Evolutionary conservation across 176 grass and related monocot species (phyloP), one percentile per base, ranked within the genome.

Genomic region (Pharus latifolius): DNA sequence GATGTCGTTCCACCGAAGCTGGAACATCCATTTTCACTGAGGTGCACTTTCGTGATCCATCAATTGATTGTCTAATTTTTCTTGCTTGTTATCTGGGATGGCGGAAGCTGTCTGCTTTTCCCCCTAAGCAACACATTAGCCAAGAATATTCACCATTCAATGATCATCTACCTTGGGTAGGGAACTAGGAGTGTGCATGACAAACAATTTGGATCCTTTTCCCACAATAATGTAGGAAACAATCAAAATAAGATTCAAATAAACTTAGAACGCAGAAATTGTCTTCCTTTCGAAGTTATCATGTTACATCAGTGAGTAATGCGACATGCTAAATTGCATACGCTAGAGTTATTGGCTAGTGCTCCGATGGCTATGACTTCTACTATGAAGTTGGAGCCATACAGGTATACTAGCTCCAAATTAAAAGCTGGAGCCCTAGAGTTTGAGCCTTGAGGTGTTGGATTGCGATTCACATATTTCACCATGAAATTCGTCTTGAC

Each of bases 1-100:
- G 82, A 91, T 70, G 63, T 76, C 51, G 85, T 96, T 69, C 92
- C 92, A 4, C 13, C 88, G 53, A 96, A 88, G 76, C 49, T 96
- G 49, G 82, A 91, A 69, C 75, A 83, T 38, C 76, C 38, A 43
- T 91, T 96, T 78, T 16, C 78, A 54, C 61, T 96, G 47, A 83
- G 88, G 88, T 96, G 69, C 48, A 26, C 24, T 55, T 82, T 82
- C 63, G 42, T 85, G 42, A 50, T 47, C 55, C 8, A 29, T 42
- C 49, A 11, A 54, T 10, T 49, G 22, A 63, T 16, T 5, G 18
- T 33, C 26, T 70, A 42, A 10, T 0, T 63, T 65, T 65, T 51
- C 23, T 38, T 69, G 52, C 25, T 15, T 69, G 56, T 62, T 50
- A 60, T n/a, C 56, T 82, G 63, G 28, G 27, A 32, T 42, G 57